phyloP scores from a whole-genome alignment of 2,329 filamentous ascomycete genomes.

The Epichloe bromicola region DNA sequence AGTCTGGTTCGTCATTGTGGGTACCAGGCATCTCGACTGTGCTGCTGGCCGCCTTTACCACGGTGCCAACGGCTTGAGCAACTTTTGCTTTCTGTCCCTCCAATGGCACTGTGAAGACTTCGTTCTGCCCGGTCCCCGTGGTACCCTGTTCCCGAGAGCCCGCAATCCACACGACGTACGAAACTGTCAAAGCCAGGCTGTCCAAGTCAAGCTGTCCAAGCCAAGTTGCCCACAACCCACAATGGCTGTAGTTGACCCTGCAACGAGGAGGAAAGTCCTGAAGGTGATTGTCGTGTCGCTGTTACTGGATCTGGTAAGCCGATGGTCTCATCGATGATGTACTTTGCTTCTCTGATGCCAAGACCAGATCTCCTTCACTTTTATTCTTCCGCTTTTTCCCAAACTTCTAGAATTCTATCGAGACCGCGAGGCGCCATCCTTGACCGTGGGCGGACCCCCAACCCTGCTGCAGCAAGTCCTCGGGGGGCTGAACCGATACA shows the following conservation, averaged over 20 bases:
- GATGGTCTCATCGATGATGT: neutral
- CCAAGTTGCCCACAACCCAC: constrained; percentile 4
- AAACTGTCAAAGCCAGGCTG: neutral
- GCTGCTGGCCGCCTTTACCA: no score
- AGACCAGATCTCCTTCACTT: constrained; percentile 84
- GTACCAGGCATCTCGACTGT: no score
- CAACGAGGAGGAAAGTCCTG: constrained; percentile 65
- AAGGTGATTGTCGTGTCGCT: constrained; percentile 81
- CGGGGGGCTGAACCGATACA: constrained; percentile 83
- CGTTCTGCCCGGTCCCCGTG: no score
- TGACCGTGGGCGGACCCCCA: constrained; percentile 32
- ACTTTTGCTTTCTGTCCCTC: neutral
- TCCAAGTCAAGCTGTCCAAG: neutral
- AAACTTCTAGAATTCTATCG: constrained; percentile 94
- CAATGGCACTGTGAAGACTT: neutral
- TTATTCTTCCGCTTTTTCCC: constrained; percentile 92
- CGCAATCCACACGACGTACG: neutral
- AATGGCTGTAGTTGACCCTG: constrained; percentile 36
- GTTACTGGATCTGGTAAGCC: constrained; percentile 67
- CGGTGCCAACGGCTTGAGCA: no score
- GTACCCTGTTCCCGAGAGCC: no score
- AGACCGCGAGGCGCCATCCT: constrained; percentile 55
- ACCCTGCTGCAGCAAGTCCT: constrained; percentile 72
- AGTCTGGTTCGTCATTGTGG: no score
- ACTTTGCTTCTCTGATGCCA: neutral